A percentile compares a stretch with the other conserved stretches of the same genome.
phyloP scores from a whole-genome alignment of 345 rosid species.

The Conringia planisiliqua region DNA sequence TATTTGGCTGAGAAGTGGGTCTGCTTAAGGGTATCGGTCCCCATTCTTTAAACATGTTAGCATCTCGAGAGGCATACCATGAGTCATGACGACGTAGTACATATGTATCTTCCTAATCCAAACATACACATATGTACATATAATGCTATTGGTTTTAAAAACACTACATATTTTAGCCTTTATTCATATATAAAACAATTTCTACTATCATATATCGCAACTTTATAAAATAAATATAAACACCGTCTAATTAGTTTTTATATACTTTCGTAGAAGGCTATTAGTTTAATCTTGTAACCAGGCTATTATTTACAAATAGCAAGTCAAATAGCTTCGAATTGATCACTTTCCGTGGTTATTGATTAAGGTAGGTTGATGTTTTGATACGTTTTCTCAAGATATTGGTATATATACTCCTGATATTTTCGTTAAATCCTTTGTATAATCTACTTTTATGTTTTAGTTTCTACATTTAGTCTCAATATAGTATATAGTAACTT shows the following conservation, averaged over 20 bases:
- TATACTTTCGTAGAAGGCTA: background rate
- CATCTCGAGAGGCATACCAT: slow-evolving; percentile 29
- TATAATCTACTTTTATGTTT: background rate
- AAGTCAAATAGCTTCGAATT: background rate
- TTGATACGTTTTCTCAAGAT: background rate
- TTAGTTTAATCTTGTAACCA: background rate
- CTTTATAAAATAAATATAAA: background rate
- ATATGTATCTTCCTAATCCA: background rate
- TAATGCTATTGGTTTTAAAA: background rate
- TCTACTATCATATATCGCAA: background rate
- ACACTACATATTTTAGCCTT: background rate
- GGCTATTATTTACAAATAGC: background rate
- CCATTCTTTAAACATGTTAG: slow-evolving; percentile 35
- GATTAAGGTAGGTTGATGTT: background rate
- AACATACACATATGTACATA: background rate
- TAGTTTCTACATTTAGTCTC: background rate
- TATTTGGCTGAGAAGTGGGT: slow-evolving; percentile 4
- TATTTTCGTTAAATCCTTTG: background rate
- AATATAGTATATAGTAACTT: background rate
- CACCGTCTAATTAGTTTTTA: background rate
- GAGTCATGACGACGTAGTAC: background rate
- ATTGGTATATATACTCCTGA: background rate
- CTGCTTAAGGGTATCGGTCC: slow-evolving; percentile 22
- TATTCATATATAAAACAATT: background rate
- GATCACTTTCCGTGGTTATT: background rate